Conservation (phyloP, 352 stramenopile genomes). For the Phytopythium vexans region DNA sequence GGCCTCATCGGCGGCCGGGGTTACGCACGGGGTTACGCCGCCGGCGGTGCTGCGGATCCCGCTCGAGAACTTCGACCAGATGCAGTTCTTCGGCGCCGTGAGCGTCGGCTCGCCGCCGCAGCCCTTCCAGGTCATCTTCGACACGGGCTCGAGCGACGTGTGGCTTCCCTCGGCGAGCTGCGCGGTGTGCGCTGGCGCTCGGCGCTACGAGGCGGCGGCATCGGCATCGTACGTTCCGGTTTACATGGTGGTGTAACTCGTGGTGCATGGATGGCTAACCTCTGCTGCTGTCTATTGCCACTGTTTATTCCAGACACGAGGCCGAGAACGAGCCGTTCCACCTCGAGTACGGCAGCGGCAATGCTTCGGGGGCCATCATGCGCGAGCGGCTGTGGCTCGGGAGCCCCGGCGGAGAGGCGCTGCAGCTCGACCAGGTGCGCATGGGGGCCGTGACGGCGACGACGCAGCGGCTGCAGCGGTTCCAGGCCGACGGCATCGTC, state of each 20-base stretch:
- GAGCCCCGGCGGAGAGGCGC: conserved; percentile 1
- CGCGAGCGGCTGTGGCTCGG: conserved; percentile 45
- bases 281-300: neutral
- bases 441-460: conserved; percentile 48
- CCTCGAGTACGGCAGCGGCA: conserved; percentile 68
- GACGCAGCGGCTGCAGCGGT: conserved; percentile 40
- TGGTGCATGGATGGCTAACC: neutral
- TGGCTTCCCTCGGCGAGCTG: conserved; percentile 50
- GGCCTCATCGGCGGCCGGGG: neutral
- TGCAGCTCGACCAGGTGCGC: conserved; percentile 31
- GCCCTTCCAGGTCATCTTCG: conserved; percentile 71
- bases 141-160: conserved; percentile 71
- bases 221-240: conserved; percentile 33
- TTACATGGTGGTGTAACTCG: neutral
- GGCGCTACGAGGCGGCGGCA: conserved; percentile 29
- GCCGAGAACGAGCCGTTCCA: conserved; percentile 31
- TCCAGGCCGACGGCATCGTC: conserved; percentile 66
- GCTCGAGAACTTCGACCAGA: conserved; percentile 70
- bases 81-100: conserved; percentile 71
- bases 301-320: conserved; percentile 8
- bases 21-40: neutral
- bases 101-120: conserved; percentile 59
- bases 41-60: conserved; percentile 47
- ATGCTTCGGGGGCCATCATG: conserved; percentile 42
- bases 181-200: conserved; percentile 32